Base-by-base conservation (phyloP, 768 basidiomycete species). In the Leccinum broughii region DNA sequence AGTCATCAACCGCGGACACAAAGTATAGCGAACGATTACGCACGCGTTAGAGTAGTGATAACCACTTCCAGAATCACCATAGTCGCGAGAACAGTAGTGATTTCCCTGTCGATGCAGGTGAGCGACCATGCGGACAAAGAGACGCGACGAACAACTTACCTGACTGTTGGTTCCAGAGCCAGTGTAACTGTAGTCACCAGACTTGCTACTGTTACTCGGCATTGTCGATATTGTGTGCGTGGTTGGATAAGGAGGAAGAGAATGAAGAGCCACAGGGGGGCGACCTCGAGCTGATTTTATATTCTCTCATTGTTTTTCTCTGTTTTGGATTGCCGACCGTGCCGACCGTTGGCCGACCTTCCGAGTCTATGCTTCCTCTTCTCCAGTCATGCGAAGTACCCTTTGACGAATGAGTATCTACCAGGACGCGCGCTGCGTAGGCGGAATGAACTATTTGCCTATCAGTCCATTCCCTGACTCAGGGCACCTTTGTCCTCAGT, bases 41-140 rank as follows among this genome's bases (percentile, higher is more conserved):
- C 67, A 85, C 84, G 28, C 62, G 72, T 87, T 87, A 6, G 84
- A 86, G 66, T 88, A 88, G 63, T 87, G 86, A 59, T 87, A 88
- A 1, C 82, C 79, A 50, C 62, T 71, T 3, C 75, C 73, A 11
- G 79, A 76, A 30, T 61, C 66, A 30, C 77, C 78, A 44, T 79
- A 78, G 65, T 81, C 75, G 54, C 85, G 84, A 66, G 76, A 70
- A 70, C 83, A 85, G 65, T 83, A 86, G 65, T 85, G 83, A 66
- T 87, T 88, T 2, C 85, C 86, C 85, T 86, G 57, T 39, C 14
- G 1, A 17, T 34, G 7, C 17, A 17, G 20, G 30, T 8, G n/a
- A 34, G 20, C n/a, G 13, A 10, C 57, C 46, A 17, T 0, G 22
- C 7, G 7, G 15, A 4, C 20, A n/a, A 54, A 24, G 52, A 22